Evolutionary conservation across 1,284 basidiomycete species (phyloP), one percentile per base, ranked within the genome.

Genomic region (Sporisorium reilianum): DNA sequence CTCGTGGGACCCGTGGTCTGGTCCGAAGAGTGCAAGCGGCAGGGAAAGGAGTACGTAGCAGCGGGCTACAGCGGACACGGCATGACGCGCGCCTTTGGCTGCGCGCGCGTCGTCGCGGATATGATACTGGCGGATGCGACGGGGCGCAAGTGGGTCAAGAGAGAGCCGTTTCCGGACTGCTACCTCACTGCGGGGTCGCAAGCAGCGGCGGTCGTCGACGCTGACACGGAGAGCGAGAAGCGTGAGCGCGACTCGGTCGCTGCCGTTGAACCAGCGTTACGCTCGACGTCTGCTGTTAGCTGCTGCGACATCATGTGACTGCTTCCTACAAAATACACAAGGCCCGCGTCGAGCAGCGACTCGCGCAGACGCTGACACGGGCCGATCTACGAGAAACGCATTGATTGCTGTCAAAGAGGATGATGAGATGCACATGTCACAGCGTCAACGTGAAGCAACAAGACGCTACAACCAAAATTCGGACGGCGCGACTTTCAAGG

Each of bases 31-130:
- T 26, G 12, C 1, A 7, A 28, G 23, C 28, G 34, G 12, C 12
- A 8, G 12, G 57, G 8, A 4, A 90, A 90, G 0, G 91, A 93
- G 72, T 94, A 89, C 74, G 89, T 94, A 20, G 86, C 90, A 1
- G 92, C 90, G 0, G 92, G 92, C 9, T 93, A 90, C 79, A 87
- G 88, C 0, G 92, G 92, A 0, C 92, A 93, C 76, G 92, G 92
- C 5, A 93, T 94, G 91, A 90, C 91, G 5, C 88, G 91, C 2
- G 89, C 91, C 4, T 64, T 75, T 45, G 62, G 18, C 55, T 92
- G 92, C 75, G 92, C 90, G 16, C 89, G 91, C 77, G 89, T 87
- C 4, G 85, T 92, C 1, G 89, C 89, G 1, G 86, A 88, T 18
- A 91, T 93, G 90, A 87, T 93, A 49, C 53, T 83, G 0, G 88